Percentiles rank a stretch among this genome's conserved stretches.
Evolutionary conservation across 495 filamentous ascomycete species (phyloP).

Genomic region (Aspergillus leporis): DNA sequence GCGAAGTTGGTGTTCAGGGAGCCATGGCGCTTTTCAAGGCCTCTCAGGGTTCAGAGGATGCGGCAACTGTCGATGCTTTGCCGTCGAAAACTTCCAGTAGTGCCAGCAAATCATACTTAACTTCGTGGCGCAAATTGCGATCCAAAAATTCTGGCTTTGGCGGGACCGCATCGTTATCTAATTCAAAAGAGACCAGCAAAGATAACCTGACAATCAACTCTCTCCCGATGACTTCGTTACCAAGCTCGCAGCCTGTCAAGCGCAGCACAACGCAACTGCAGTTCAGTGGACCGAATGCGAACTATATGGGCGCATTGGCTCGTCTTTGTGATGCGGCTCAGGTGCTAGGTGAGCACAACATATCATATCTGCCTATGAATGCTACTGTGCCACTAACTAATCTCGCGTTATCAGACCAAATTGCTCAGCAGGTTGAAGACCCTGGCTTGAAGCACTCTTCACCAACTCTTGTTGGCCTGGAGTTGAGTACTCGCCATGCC

Average conservation of each 20-base stretch:
- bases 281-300: conserved; percentile 80
- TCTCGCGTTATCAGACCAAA: conserved; percentile 67
- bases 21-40: conserved; percentile 68
- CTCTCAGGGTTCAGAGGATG: conserved; percentile 46
- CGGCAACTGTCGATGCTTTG: conserved; percentile 33
- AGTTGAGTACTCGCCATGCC: conserved; percentile 88
- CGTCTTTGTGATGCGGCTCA: conserved; percentile 93
- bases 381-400: background rate
- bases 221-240: conserved; percentile 75
- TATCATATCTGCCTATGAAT: background rate
- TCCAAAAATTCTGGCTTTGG: conserved; percentile 76
- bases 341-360: conserved; percentile 73
- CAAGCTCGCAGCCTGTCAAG: conserved; percentile 60
- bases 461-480: conserved; percentile 88
- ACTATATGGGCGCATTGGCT: conserved; percentile 89
- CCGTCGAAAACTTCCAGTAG: conserved; percentile 57
- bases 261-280: conserved; percentile 67
- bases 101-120: conserved; percentile 64
- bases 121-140: conserved; percentile 83
- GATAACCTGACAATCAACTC: conserved; percentile 66
- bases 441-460: conserved; percentile 80
- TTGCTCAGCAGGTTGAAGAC: conserved; percentile 93
- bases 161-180: conserved; percentile 31
- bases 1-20: conserved; percentile 82
- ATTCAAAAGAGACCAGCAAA: conserved; percentile 51